Base-by-base conservation (phyloP, 2,329 filamentous ascomycete species). In the Coniochaeta pulveracea region DNA sequence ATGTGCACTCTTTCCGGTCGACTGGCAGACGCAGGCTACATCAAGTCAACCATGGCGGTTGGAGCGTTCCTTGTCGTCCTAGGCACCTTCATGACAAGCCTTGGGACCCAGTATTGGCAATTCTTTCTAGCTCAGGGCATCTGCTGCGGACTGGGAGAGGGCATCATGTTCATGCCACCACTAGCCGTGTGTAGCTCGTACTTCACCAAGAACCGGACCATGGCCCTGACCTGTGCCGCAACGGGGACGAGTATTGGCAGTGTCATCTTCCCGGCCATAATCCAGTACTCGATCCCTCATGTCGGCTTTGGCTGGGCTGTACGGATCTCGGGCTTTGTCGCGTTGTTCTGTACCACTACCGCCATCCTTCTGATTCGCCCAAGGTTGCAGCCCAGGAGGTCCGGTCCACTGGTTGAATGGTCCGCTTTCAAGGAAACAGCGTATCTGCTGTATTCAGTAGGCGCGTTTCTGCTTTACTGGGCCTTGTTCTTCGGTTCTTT, bases 211-310 rank as follows among this genome's bases (percentile, higher is more conserved):
- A 67, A 68, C n/a, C 62, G 70, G 4, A 65, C 64, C 0, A 55
- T 80, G 3, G 77, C 76, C 1, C 60, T 81, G 12, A 72, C 72
- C 0, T 60, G 77, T 6, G 63, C 63, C 8, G 71, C 74, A 0
- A 67, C 66, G 0, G 80, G 79, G 1, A 72, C 71, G 17, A 66
- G 66, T 0, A 69, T 69, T 0, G 79, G 78, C 1, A 63, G 64
- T 0, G 49, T 69, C 8, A 40, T 69, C 2, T 63, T 61, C 38
- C 60, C 64, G 0, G 47, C 56, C 14, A 54, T 68, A 22, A 52
- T 63, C 4, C 52, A 60, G 26, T 47, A 54, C 21, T 40, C 67
- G 6, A 41, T 66, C 4, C 54, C 53, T 2, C 43, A 38, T 16
- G 48, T 65, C 19, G 63, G 61, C 3, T 67, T 64, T 45, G 46